phyloP scores from a whole-genome alignment of 2,329 filamentous ascomycete genomes.

The Zarea fungicola region DNA sequence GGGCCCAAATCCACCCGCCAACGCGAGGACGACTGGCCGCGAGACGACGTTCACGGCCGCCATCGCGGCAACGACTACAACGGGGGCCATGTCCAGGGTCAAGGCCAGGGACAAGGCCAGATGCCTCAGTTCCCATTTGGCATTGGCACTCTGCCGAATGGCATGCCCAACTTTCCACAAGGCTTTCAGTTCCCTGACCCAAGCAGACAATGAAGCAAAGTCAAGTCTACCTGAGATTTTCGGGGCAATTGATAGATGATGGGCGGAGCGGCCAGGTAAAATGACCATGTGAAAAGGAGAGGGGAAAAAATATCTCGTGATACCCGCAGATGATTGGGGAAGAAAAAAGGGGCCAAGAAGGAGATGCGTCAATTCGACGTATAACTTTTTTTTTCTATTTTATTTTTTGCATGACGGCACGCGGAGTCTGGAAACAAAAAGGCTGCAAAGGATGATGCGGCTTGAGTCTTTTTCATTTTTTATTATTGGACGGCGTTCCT shows the following conservation, averaged over 20 bases:
- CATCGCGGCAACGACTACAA: slow-evolving; percentile 24
- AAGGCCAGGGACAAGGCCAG: slow-evolving; percentile 18
- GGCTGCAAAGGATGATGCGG: too few species aligned
- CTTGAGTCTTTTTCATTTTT: too few species aligned
- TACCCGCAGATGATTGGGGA: too few species aligned
- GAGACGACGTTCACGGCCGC: slow-evolving; percentile 10
- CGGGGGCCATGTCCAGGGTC: slow-evolving; percentile 15
- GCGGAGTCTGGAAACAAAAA: too few species aligned
- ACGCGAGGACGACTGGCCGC: slow-evolving; percentile 29
- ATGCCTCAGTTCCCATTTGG: slow-evolving; percentile 33
- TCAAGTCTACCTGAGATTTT: not conserved
- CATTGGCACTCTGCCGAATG: slow-evolving; percentile 27
- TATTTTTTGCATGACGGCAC: too few species aligned
- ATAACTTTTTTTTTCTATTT: too few species aligned
- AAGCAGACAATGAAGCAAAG: slow-evolving; percentile 17
- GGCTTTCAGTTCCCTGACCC: slow-evolving; percentile 36
- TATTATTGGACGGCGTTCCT: too few species aligned
- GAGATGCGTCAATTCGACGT: too few species aligned
- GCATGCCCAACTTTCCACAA: slow-evolving; percentile 38
- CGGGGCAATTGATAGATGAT: not conserved
- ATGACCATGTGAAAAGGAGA: too few species aligned
- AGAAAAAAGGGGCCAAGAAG: too few species aligned
- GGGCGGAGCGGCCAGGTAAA: not conserved
- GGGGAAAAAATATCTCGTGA: too few species aligned
- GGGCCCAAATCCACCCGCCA: slow-evolving; percentile 58